Conservation (phyloP, 73 alveolate genomes). For the Urostyla sp. region DNA sequence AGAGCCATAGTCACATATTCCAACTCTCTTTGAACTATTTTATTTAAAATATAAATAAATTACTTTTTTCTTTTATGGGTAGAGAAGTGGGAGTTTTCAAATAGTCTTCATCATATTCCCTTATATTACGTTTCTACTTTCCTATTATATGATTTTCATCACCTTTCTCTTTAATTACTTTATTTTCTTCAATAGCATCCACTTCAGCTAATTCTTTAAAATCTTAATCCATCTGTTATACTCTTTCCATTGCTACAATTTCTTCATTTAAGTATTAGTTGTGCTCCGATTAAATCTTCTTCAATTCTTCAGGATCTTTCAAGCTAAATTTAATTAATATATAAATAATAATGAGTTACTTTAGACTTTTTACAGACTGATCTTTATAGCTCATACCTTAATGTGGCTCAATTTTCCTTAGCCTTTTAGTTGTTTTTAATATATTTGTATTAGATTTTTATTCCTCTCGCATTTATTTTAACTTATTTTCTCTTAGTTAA, state of each 20-base stretch:
- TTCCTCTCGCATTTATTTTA: too few species aligned
- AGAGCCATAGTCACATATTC: conserved; percentile 13
- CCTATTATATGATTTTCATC: conserved; percentile 26
- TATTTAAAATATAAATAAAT: not conserved
- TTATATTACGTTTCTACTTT: conserved; percentile 1
- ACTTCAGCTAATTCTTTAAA: conserved; percentile 27
- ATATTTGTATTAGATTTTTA: not conserved
- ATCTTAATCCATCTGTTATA: conserved; percentile 1
- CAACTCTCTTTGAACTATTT: conserved; percentile 36
- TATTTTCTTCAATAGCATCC: conserved; percentile 2
- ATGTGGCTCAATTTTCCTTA: conserved; percentile 19
- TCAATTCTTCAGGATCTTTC: not conserved
- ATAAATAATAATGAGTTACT: not conserved
- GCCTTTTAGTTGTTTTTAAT: not conserved
- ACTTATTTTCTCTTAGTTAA: too few species aligned
- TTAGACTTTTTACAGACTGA: not conserved
- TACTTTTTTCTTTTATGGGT: conserved; percentile 22
- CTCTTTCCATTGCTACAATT: not conserved
- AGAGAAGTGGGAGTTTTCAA: not conserved
- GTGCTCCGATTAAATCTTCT: too few species aligned
- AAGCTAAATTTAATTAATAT: not conserved
- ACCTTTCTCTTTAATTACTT: not conserved
- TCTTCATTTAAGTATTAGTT: conserved; percentile 2
- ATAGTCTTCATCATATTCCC: not conserved
- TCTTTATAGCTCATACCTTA: not conserved